Percentiles rank a stretch among this genome's conserved stretches.
Evolutionary conservation across 257 asterid genomes (phyloP).

Genomic region (Fraxinus pennsylvanica): DNA sequence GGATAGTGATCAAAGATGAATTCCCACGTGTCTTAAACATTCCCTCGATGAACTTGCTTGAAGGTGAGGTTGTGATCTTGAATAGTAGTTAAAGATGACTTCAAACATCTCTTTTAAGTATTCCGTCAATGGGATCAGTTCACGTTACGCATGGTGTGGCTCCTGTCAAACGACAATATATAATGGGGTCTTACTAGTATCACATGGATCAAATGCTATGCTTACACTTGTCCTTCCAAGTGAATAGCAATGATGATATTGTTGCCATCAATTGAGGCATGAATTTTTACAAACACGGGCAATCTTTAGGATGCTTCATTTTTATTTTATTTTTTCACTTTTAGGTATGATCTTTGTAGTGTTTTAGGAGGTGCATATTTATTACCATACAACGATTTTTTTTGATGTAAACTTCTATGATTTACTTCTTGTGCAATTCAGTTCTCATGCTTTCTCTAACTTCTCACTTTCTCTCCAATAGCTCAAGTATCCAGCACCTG

Average conservation of each 20-base stretch:
- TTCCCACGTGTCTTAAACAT: no score
- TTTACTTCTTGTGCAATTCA: not conserved
- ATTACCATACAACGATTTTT: not conserved
- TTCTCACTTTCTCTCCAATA: slow-evolving; percentile 21
- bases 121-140: no score
- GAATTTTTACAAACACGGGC: not conserved
- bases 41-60: no score
- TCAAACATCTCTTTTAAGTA: no score
- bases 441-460: slow-evolving; percentile 5
- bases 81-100: no score
- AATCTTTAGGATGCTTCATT: not conserved
- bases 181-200: no score
- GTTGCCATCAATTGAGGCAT: not conserved
- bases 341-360: not conserved
- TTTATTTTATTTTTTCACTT: not conserved
- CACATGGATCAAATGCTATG: no score
- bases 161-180: no score
- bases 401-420: not conserved
- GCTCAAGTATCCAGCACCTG: slow-evolving; percentile 79
- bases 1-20: no score
- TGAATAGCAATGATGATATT: not conserved
- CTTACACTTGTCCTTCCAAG: not conserved
- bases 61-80: no score
- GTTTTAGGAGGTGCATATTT: not conserved
- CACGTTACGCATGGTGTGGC: no score